Evolutionary conservation across 2,329 filamentous ascomycete genomes (phyloP).

Genomic region (Nothomitra cinnamomea): DNA sequence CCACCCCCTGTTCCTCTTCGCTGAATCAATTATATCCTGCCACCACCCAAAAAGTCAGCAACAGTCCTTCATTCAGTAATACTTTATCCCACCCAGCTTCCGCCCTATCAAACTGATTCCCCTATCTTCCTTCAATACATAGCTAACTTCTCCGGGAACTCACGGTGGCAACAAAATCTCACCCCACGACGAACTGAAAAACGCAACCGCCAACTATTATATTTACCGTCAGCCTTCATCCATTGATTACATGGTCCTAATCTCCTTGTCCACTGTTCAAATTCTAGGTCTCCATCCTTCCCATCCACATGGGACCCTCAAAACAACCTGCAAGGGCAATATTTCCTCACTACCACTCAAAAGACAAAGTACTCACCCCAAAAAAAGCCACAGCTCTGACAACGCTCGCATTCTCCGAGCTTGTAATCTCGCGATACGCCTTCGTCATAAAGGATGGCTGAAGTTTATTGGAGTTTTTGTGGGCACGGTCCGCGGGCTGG

Average conservation of each 20-base stretch:
- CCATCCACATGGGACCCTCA: no score
- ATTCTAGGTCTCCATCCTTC: no score
- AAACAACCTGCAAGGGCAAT: no score
- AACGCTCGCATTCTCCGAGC: conserved; percentile 31
- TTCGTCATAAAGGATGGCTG: conserved; percentile 21
- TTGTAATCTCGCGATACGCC: conserved; percentile 25
- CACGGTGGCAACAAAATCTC: conserved; percentile 33
- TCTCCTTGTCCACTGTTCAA: no score
- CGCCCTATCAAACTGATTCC: neutral
- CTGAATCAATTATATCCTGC: no score
- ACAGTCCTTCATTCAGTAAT: no score
- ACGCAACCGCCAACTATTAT: conserved; percentile 34
- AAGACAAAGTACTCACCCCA: conserved; percentile 25
- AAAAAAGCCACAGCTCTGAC: conserved; percentile 32
- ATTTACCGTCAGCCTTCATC: no score
- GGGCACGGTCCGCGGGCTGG: neutral
- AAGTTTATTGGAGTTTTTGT: neutral
- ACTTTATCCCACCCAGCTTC: neutral
- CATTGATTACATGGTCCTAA: no score
- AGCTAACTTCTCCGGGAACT: conserved; percentile 11
- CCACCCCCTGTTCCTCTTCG: no score
- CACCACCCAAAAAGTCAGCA: no score
- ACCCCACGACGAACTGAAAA: conserved; percentile 34
- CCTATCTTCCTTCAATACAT: neutral
- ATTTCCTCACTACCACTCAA: no score